Evolutionary conservation across 2,329 filamentous ascomycete species (phyloP).

Genomic region (Neonectria ditissima): DNA sequence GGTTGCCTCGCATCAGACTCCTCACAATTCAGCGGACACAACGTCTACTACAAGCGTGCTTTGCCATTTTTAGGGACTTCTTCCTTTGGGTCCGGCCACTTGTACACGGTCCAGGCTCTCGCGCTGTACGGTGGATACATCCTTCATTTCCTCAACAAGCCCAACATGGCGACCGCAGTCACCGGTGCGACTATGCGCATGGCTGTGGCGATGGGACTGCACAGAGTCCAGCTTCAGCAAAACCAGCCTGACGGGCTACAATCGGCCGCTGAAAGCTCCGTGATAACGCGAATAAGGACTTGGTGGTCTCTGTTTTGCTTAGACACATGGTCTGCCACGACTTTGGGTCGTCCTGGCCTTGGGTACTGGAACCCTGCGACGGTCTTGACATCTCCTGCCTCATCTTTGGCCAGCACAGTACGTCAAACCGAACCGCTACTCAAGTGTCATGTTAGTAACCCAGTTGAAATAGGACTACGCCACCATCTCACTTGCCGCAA

Average conservation of each 20-base stretch:
- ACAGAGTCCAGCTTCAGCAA: constrained; percentile 64
- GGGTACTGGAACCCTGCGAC: constrained; percentile 73
- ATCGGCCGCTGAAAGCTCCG: constrained; percentile 17
- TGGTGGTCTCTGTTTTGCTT: constrained; percentile 82
- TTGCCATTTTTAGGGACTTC: constrained; percentile 75
- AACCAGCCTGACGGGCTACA: neutral
- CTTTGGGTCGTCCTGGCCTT: constrained; percentile 76
- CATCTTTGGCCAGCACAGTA: neutral
- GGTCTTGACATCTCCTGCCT: neutral
- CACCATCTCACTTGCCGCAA: constrained; percentile 73
- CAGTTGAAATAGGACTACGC: constrained; percentile 45
- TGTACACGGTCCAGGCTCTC: constrained; percentile 77
- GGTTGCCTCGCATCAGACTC: constrained; percentile 1
- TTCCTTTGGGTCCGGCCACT: constrained; percentile 65
- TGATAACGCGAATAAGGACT: constrained; percentile 72
- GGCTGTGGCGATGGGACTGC: constrained; percentile 76
- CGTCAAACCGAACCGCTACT: constrained; percentile 66
- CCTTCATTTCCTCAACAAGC: constrained; percentile 79
- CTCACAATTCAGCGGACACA: neutral
- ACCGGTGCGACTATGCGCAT: constrained; percentile 77
- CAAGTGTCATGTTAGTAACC: constrained; percentile 66
- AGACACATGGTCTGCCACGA: constrained; percentile 79
- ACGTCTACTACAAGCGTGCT: constrained; percentile 71
- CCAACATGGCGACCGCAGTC: constrained; percentile 79
- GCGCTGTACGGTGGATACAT: constrained; percentile 79